These are phyloP conservation scores for Lunularia cruciata DNA, from an alignment of 225 moss, liverwort and hornwort species.

Conservation along the genomic window DNA sequence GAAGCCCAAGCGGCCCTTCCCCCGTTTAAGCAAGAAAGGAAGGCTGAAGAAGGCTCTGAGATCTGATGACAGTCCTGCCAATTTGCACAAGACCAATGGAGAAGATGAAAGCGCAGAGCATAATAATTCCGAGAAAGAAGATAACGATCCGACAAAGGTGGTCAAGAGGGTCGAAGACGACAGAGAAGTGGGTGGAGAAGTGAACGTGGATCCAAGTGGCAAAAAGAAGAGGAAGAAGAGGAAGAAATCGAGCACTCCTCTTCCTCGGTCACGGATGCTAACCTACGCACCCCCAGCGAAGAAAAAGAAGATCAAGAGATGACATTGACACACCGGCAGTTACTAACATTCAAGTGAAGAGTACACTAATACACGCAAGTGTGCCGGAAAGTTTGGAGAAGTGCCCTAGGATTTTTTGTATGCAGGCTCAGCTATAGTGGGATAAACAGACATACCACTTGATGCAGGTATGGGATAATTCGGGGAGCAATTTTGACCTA, in stretches of 20 bases:
- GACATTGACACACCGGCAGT: not conserved
- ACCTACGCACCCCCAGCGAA: conserved; percentile 5
- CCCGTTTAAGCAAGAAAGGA: conserved; percentile 61
- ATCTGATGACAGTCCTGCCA: conserved; percentile 33
- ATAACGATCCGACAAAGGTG: not conserved
- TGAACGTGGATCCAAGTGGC: conserved; percentile 19
- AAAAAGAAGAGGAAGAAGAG: conserved; percentile 63
- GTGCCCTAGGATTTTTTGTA: too few species aligned
- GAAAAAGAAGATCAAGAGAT: conserved; percentile 8
- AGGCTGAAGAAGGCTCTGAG: conserved; percentile 64
- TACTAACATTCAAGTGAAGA: too few species aligned
- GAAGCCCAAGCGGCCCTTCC: conserved; percentile 55
- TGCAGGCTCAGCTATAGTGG: too few species aligned
- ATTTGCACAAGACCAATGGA: conserved; percentile 8
- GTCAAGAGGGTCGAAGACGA: not conserved
- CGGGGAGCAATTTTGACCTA: not conserved
- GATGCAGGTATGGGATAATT: too few species aligned
- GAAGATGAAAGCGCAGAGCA: conserved; percentile 9
- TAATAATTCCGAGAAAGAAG: conserved; percentile 18
- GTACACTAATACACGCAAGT: too few species aligned
- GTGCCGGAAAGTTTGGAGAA: too few species aligned
- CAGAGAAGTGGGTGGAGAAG: not conserved
- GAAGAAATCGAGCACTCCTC: conserved; percentile 46
- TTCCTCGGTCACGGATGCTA: conserved; percentile 13
- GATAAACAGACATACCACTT: too few species aligned